Base-by-base conservation (phyloP, 371 early-diverging fungal species). In the Lichtheimia corymbifera region DNA sequence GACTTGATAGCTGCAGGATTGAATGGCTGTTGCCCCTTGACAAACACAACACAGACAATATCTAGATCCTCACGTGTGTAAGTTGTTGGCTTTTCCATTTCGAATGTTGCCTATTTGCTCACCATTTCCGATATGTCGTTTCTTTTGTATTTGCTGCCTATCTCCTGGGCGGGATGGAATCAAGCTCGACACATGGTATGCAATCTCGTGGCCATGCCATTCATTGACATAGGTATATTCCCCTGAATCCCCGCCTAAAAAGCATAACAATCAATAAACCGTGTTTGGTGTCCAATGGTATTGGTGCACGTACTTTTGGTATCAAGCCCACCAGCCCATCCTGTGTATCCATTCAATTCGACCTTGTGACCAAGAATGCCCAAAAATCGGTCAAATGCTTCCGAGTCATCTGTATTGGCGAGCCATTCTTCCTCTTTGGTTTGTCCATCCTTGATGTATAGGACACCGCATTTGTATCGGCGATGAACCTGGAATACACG, bases 121-220 rank as follows among this genome's bases (percentile, higher is more conserved):
- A 81, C 81, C 93, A 71, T 94, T 94, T 49, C 95, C 95, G 49
- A 94, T 91, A 70, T 93, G 93, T 20, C 93, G 77, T 66, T 94
- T 94, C 50, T 90, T 76, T 63, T 93, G 92, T 43, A 94, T 80
- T 63, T 93, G 93, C 63, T 94, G 93, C 44, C 79, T 79, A 65
- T 93, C 94, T 13, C 81, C 83, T 13, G 73, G 77, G 54, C 79
- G 84, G 62, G 76, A 85, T 12, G 95, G 95, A n/a, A 95, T 80
- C 44, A 91, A 63, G 0, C 93, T 85, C 3, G 93, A 83, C 9
- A 93, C 91, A 70, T 95, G 95, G 73, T 90, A 95, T 77, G 92
- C 92, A 56, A 95, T 77, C 59, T 84, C 85, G 67, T 90, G 90
- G 15, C 86, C 91, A 70, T 83, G 86, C 83, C 92, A 91, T 68